Evolutionary conservation across 192 early-diverging fungal species (phyloP).

Genomic region (Allomyces arbusculus): DNA sequence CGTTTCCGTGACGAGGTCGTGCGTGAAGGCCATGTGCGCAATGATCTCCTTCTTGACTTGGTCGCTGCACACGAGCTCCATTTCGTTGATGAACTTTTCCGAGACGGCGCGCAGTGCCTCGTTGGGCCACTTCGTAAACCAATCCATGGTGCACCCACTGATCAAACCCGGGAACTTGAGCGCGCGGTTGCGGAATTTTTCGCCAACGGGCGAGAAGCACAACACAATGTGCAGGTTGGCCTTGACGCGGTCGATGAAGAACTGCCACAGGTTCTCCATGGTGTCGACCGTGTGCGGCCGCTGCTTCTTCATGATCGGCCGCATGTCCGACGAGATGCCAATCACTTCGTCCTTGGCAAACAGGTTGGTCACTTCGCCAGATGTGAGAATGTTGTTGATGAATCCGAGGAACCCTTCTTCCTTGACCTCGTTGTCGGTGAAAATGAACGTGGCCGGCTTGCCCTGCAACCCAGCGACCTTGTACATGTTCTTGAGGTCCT

Average conservation of each 20-base stretch:
- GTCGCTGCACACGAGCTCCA: conserved; percentile 64
- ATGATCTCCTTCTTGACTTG: conserved; percentile 48
- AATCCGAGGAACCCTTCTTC: conserved; percentile 94
- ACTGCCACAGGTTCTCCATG: conserved; percentile 42
- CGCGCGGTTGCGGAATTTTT: conserved; percentile 75
- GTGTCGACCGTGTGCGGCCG: conserved; percentile 33
- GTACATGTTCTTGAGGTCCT: conserved; percentile 77
- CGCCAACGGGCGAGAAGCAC: conserved; percentile 97
- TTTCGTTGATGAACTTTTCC: conserved; percentile 71
- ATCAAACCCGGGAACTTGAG: conserved; percentile 97
- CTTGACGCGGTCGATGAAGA: conserved; percentile 47
- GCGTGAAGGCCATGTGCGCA: conserved; percentile 71
- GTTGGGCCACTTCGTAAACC: conserved; percentile 98
- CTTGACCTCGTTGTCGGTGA: conserved; percentile 94
- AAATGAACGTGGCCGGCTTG: conserved; percentile 90
- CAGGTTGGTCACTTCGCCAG: conserved; percentile 51
- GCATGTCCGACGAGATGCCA: conserved; percentile 94
- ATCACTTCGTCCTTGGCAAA: conserved; percentile 97
- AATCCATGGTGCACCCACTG: conserved; percentile 98
- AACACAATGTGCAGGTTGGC: conserved; percentile 92
- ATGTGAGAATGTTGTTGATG: conserved; percentile 80
- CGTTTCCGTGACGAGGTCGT: conserved; percentile 68
- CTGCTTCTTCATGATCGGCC: conserved; percentile 71
- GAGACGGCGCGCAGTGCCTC: conserved; percentile 97
- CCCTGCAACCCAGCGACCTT: conserved; percentile 83